phyloP scores from a whole-genome alignment of 257 asterid genomes.

The Plectranthus barbatus region DNA sequence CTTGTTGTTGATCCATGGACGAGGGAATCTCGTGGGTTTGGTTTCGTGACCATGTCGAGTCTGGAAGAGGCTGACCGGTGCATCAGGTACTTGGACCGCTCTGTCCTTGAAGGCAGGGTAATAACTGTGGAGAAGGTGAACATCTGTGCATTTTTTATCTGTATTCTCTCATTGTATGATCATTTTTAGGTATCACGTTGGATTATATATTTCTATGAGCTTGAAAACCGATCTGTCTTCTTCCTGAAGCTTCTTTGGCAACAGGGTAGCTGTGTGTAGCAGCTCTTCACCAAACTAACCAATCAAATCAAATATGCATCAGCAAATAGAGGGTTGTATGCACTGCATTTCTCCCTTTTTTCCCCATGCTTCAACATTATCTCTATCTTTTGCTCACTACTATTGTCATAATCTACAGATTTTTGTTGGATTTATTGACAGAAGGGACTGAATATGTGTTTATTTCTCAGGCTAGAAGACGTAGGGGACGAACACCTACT shows the following conservation, averaged over 20 bases:
- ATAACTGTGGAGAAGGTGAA: constrained; percentile 91
- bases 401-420: not conserved
- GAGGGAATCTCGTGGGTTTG: constrained; percentile 84
- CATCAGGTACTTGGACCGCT: constrained; percentile 67
- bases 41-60: constrained; percentile 75
- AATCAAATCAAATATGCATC: constrained; percentile 57
- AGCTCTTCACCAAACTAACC: constrained; percentile 93
- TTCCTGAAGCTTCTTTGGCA: constrained; percentile 66
- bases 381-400: not conserved
- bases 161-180: too few species aligned
- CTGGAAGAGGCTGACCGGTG: constrained; percentile 68
- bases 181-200: not conserved
- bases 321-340: constrained; percentile 94
- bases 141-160: too few species aligned
- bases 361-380: constrained; percentile 11
- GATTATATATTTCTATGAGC: not conserved
- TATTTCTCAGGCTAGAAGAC: constrained; percentile 61
- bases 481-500: constrained; percentile 90
- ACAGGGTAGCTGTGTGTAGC: constrained; percentile 95
- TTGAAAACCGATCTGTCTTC: constrained; percentile 30
- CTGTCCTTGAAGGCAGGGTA: constrained; percentile 83
- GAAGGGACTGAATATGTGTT: not conserved
- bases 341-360: constrained; percentile 70
- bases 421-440: not conserved
- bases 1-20: constrained; percentile 87